These are phyloP conservation scores for Mariannaea sp. DNA, from an alignment of 2,329 filamentous ascomycete species.

Conservation along the genomic window DNA sequence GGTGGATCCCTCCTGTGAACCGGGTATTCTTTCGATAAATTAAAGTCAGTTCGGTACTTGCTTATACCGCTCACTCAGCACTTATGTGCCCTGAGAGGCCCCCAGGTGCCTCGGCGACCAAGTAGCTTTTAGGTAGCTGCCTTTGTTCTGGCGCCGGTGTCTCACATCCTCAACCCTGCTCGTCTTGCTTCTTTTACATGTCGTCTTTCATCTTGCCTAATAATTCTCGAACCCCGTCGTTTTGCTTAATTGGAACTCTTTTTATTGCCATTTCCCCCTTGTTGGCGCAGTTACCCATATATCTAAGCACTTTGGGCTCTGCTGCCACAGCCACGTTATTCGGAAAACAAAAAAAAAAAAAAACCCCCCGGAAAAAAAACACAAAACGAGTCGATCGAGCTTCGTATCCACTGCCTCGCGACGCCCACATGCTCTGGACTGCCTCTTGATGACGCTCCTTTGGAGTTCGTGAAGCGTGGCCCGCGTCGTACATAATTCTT, in stretches of 20 bases:
- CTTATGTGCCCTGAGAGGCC: background rate
- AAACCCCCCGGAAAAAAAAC: too few species aligned
- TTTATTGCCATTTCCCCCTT: background rate
- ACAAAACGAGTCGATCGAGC: too few species aligned
- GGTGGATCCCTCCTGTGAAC: too few species aligned
- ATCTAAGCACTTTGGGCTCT: too few species aligned
- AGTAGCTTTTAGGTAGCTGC: conserved; percentile 3
- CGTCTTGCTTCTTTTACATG: background rate
- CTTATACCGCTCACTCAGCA: too few species aligned
- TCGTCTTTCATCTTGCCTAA: background rate
- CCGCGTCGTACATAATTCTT: conserved; percentile 12
- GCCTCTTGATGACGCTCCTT: conserved; percentile 24
- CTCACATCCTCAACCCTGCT: conserved; percentile 2
- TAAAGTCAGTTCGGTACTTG: background rate
- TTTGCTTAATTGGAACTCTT: background rate
- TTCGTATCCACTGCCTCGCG: background rate
- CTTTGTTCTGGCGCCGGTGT: conserved; percentile 14
- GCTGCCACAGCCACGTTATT: background rate
- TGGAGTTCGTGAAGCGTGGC: conserved; percentile 4
- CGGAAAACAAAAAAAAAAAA: background rate
- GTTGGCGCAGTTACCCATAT: background rate
- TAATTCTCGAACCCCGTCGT: too few species aligned
- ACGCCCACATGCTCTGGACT: conserved; percentile 2
- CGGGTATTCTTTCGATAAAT: too few species aligned
- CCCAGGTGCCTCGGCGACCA: too few species aligned